Conservation (phyloP, 371 early-diverging fungal species). For the Apophysomyces trapeziformis region DNA sequence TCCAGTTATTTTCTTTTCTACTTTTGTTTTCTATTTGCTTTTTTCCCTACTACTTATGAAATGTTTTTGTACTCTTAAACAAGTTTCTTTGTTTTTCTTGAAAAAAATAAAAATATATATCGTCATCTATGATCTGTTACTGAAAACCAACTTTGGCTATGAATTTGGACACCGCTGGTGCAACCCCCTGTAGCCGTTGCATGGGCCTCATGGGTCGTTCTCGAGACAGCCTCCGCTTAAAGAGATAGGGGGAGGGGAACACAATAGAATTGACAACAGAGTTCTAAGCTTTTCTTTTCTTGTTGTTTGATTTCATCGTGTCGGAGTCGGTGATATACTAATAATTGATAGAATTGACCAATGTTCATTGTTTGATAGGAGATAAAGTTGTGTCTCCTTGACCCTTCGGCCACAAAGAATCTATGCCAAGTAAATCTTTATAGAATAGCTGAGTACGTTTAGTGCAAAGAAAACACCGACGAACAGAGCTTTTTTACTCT, state of each 20-base stretch:
- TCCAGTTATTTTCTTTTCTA: too few species aligned
- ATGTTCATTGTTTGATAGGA: too few species aligned
- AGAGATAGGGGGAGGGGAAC: background rate
- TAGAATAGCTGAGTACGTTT: too few species aligned
- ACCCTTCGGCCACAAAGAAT: too few species aligned
- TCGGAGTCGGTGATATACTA: too few species aligned
- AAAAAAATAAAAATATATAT: conserved; percentile 1
- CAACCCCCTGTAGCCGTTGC: background rate
- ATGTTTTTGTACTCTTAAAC: background rate
- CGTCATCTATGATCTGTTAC: conserved; percentile 6
- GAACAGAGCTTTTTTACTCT: too few species aligned
- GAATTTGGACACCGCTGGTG: background rate
- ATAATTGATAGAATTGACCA: too few species aligned
- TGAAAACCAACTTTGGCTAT: background rate
- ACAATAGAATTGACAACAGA: background rate
- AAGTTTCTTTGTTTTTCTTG: background rate
- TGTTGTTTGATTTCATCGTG: background rate
- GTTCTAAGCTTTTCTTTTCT: background rate
- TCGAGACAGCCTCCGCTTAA: background rate
- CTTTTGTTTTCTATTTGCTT: background rate
- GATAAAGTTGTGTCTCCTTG: too few species aligned
- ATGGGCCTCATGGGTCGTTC: background rate
- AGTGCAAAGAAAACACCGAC: too few species aligned
- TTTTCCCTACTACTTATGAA: background rate
- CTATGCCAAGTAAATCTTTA: too few species aligned